Evolutionary conservation across 1,284 basidiomycete genomes (phyloP).

Genomic region (Austropuccinia psidii): DNA sequence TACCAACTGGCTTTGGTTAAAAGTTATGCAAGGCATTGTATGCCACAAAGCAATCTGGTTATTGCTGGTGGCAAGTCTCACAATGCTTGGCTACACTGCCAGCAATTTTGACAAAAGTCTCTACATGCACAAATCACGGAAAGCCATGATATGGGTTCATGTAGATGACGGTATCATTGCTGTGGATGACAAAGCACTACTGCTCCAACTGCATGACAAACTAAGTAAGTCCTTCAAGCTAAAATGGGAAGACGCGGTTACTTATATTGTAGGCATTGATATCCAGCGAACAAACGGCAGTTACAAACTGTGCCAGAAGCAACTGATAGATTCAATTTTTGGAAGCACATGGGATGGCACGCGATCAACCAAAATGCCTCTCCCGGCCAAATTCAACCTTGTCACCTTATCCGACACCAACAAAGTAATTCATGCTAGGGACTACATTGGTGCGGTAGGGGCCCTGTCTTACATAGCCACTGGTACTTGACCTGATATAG

Average conservation of each 20-base stretch:
- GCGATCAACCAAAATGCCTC: not conserved
- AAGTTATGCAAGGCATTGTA: not conserved
- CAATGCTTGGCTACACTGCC: not conserved
- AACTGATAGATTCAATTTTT: not conserved
- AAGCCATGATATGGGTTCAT: not conserved
- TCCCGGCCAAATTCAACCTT: not conserved
- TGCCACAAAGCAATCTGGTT: not conserved
- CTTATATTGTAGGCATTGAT: not conserved
- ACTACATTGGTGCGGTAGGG: not conserved
- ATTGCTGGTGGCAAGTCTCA: not conserved
- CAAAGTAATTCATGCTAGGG: too few relatives aligned
- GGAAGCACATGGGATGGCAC: not conserved
- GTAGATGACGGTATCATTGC: not conserved
- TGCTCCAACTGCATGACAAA: not conserved
- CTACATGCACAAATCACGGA: not conserved
- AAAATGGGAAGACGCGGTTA: not conserved
- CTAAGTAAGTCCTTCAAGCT: not conserved
- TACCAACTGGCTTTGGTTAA: not conserved
- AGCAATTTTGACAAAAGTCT: not conserved
- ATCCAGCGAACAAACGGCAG: not conserved
- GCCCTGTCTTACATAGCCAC: not conserved
- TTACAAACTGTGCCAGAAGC: not conserved
- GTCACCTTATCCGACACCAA: too few relatives aligned
- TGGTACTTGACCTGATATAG: not conserved
- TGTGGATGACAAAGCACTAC: not conserved